Percentiles rank a stretch among this genome's conserved stretches.
phyloP scores from a whole-genome alignment of 2,329 filamentous ascomycete species.

The Trichoderma pleuroti region DNA sequence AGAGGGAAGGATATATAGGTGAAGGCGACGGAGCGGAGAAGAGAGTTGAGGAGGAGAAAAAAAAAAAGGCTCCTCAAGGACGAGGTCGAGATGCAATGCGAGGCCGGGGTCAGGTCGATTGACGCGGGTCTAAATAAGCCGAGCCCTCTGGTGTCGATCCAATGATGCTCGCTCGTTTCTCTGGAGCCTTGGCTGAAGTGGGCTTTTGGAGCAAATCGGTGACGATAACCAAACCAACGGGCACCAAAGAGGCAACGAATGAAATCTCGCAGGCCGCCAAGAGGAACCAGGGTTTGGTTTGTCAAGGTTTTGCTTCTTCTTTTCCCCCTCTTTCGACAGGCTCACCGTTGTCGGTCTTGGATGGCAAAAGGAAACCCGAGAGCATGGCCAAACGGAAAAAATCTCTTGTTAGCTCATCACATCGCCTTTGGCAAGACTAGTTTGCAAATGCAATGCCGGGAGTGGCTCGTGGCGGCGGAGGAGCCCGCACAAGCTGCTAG shows the following conservation, averaged over 20 bases:
- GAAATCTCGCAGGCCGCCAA: background rate
- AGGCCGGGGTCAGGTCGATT: conserved; percentile 3
- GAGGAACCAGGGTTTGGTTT: background rate
- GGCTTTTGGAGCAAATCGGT: conserved; percentile 3
- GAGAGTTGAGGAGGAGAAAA: background rate
- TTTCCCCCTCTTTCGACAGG: background rate
- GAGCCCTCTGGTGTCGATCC: conserved; percentile 11
- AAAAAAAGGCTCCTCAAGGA: background rate
- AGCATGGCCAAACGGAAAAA: background rate
- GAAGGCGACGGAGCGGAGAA: background rate
- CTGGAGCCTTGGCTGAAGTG: conserved; percentile 3
- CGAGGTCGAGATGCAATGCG: conserved; percentile 7
- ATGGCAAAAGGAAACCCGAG: background rate
- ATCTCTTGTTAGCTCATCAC: background rate
- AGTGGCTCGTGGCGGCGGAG: conserved; percentile 15
- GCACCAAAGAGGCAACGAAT: background rate
- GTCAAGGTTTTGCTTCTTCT: background rate
- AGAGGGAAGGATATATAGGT: conserved; percentile 1
- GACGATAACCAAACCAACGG: background rate
- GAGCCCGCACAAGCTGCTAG: conserved; percentile 4
- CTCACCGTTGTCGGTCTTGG: background rate
- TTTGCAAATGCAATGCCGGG: conserved; percentile 6
- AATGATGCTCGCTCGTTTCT: conserved; percentile 3
- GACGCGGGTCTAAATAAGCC: conserved; percentile 4
- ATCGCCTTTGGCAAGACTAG: background rate